These are phyloP conservation scores for Pseudomicrostroma phylloplanum DNA, from an alignment of 1,284 basidiomycete species.

Conservation along the genomic window DNA sequence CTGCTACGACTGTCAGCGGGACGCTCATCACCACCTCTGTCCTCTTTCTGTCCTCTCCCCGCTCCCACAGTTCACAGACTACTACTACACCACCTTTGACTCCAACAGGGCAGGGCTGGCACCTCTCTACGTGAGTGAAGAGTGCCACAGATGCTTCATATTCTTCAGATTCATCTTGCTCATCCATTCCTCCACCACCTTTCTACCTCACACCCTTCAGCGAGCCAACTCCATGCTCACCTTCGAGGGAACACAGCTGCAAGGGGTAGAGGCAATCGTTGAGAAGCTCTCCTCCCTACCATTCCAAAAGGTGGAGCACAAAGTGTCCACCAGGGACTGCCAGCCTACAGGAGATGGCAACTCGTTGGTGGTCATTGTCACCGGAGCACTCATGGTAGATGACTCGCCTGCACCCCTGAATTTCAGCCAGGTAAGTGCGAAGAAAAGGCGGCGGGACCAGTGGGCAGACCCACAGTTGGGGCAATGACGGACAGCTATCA, in stretches of 20 bases:
- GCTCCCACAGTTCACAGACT: conserved; percentile 40
- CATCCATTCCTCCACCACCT: not conserved
- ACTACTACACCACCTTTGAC: conserved; percentile 60
- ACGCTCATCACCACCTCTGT: not conserved
- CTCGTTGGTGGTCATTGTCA: conserved; percentile 78
- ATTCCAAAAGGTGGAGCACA: conserved; percentile 75
- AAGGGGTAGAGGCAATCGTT: conserved; percentile 62
- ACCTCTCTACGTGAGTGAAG: conserved; percentile 64
- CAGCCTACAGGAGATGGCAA: conserved; percentile 71
- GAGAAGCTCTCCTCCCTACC: conserved; percentile 73
- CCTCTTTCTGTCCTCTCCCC: not conserved
- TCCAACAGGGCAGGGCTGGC: conserved; percentile 57
- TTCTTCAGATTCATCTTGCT: not conserved
- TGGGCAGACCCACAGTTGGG: not conserved
- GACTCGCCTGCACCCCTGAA: conserved; percentile 28
- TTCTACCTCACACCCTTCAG: conserved; percentile 54
- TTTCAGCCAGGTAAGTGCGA: conserved; percentile 26
- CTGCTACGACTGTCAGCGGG: not conserved
- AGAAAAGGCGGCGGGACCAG: too few relatives aligned
- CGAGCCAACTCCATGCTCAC: conserved; percentile 78
- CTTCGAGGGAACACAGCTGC: conserved; percentile 67
- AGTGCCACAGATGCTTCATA: not conserved
- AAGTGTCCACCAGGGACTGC: conserved; percentile 75
- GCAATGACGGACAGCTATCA: too few relatives aligned
- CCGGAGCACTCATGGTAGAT: conserved; percentile 62